Base-by-base conservation (phyloP, 2,329 filamentous ascomycete genomes). In the Botrytis deweyae region DNA sequence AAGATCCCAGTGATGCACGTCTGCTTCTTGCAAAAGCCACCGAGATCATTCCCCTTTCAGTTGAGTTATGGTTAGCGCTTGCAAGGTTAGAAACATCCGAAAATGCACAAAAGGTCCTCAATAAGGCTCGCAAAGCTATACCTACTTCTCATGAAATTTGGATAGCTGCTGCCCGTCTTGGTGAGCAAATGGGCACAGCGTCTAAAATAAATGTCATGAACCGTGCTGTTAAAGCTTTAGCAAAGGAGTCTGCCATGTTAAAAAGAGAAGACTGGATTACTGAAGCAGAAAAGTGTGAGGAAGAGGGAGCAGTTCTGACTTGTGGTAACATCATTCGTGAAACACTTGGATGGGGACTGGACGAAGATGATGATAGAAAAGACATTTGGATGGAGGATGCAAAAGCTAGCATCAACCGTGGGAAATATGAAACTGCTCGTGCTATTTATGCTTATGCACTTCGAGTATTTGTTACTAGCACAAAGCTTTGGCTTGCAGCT, bases 331-430 rank as follows among this genome's bases (percentile, higher is more conserved):
- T 99, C 77, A 92, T 99, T 77, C 90, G 92, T 65, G 94, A 98
- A 80, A 99, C 96, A 0, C 88, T 99, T 0, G 95, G 95, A 25
- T 99, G 94, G 91, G 90, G 92, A 5, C 85, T 99, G 52, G 96
- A 98, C 78, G 95, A 98, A 82, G 95, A 98, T 78, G 96, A 99
- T 78, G 95, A 98, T 81, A 91, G 96, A 42, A 97, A 97, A 82
- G 94, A 97, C 77, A 93, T 94, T 22, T 99, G 95, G 94, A 91
- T 95, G 85, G 94, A 98, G 77, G 97, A 99, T 81, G 95, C 95
- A 0, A 93, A 92, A 80, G 87, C 88, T 25, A 94, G 93, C 79
- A 95, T 94, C 80, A 90, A 90, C 74, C 87, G 94, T 74, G 95
- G 93, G 62, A 92, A 88, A 80, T 98, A 94, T 80, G 93, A 94